Base-by-base conservation (phyloP, 2,329 filamentous ascomycete species). In the Neofusicoccum umdonicola region DNA sequence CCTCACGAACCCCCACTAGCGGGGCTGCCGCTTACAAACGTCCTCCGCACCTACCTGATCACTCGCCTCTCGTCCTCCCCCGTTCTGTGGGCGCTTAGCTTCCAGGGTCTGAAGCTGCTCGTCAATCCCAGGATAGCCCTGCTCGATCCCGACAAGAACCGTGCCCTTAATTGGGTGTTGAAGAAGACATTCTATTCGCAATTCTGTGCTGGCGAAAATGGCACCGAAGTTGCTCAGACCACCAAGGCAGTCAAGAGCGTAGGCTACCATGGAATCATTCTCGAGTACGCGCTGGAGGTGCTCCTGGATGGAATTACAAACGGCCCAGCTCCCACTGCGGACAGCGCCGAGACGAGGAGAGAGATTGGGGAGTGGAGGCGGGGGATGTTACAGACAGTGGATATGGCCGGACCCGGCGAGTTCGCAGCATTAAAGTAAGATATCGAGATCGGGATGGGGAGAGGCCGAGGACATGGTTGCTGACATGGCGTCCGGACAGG, bases 121-220 rank as follows among this genome's bases (percentile, higher is more conserved):
- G 57, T 57, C 39, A 22, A 47, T n/a, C 50, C 64, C 3, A 52
- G 44, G 7, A 48, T 19, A 7, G 39, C 57, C 4, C 15, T 65
- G 47, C 39, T 62, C 7, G 50, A 65, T 34, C 64, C 57, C 3
- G 64, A 65, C n/a, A 54, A 44, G 19, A 65, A 65, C 19, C 86
- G 86, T 0, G 52, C 93, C 1, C 82, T 96, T 15, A 87, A 88
- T 48, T 85, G 81, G 62, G 73, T 93, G 47, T 80, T 97, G 62
- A 92, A 92, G 74, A 86, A 88, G 73, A 95, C 92, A 0, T 91
- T 97, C 69, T 97, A 97, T 77, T 87, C 88, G 44, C 93, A 97
- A 71, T 97, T 96, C 75, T 97, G 93, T 76, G 92, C 92, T 0
- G 93, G 93, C 47, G 90, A 93, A 76, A 90, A 86, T 54, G 82